Evolutionary conservation across 169 alveolate species (phyloP).

Genomic region (Plasmodium coatneyi): DNA sequence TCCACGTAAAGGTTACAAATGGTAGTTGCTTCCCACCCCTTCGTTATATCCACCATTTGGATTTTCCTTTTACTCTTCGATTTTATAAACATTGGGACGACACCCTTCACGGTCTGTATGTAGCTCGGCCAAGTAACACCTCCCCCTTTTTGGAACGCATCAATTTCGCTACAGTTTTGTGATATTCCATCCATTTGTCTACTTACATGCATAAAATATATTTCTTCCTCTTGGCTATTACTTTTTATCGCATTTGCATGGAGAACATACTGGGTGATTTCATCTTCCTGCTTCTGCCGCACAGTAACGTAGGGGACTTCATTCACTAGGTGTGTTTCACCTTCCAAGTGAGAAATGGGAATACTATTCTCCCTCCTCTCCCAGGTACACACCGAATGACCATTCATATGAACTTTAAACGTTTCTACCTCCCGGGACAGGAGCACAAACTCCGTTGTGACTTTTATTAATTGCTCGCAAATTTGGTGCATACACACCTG

Average conservation of each 20-base stretch:
- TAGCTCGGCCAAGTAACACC: not conserved
- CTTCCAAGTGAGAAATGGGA: constrained; percentile 10
- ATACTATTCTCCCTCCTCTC: not conserved
- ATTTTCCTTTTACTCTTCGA: not conserved
- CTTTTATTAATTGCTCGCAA: constrained; percentile 14
- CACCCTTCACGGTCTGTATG: not conserved
- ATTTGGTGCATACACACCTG: not conserved
- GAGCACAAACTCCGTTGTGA: constrained; percentile 19
- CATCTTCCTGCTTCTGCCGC: not conserved
- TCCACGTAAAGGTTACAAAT: constrained; percentile 10
- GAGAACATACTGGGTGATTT: not conserved
- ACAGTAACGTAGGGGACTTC: constrained; percentile 5
- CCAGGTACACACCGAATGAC: constrained; percentile 6
- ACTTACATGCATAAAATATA: constrained; percentile 5
- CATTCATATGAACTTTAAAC: constrained; percentile 28
- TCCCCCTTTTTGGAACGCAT: not conserved
- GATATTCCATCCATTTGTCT: not conserved
- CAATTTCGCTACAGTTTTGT: constrained; percentile 8
- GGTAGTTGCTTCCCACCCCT: not conserved
- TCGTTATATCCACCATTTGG: constrained; percentile 1
- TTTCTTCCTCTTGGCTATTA: not conserved
- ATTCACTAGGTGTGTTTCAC: not conserved
- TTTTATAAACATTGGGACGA: constrained; percentile 26
- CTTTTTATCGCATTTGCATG: not conserved
- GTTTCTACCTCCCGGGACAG: constrained; percentile 6